A percentile compares a stretch with the other conserved stretches of the same genome.
Evolutionary conservation across 805 yeast species (phyloP).

Genomic region (Wickerhamiella shivajii): DNA sequence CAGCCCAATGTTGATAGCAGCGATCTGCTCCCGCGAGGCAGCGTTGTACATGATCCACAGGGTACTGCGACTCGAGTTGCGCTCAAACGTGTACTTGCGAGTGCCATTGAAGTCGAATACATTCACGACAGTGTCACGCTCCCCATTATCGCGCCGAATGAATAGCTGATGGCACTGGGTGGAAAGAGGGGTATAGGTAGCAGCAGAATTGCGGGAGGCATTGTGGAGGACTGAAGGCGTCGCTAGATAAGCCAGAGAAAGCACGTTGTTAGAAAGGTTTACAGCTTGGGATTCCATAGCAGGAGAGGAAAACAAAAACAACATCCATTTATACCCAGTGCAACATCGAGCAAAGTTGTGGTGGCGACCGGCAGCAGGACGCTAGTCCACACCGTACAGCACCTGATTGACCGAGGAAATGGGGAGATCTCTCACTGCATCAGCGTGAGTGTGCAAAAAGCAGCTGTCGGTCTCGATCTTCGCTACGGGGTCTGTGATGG

Average conservation of each 20-base stretch:
- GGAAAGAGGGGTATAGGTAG: slow-evolving; percentile 2
- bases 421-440: slow-evolving; percentile 82
- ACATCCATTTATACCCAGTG: too few relatives aligned
- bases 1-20: slow-evolving; percentile 29
- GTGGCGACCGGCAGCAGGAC: too few relatives aligned
- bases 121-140: slow-evolving; percentile 32
- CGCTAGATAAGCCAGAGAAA: slow-evolving; percentile 1
- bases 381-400: slow-evolving; percentile 18
- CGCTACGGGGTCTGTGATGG: slow-evolving; percentile 56
- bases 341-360: too few relatives aligned
- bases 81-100: slow-evolving; percentile 36
- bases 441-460: slow-evolving; percentile 45
- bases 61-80: slow-evolving; percentile 34
- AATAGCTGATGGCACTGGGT: slow-evolving; percentile 19
- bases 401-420: slow-evolving; percentile 28
- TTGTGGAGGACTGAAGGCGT: slow-evolving; percentile 5
- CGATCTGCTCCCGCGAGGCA: slow-evolving; percentile 36
- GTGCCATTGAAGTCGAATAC: slow-evolving; percentile 35
- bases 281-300: slow-evolving; percentile 3
- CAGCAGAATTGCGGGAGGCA: slow-evolving; percentile 1
- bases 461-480: slow-evolving; percentile 23
- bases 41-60: slow-evolving; percentile 37
- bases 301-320: too few relatives aligned
- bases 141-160: slow-evolving; percentile 31
- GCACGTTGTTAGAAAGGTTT: background rate